Conservation (phyloP, 257 asterid genomes). For the Anisodus tanguticus region DNA sequence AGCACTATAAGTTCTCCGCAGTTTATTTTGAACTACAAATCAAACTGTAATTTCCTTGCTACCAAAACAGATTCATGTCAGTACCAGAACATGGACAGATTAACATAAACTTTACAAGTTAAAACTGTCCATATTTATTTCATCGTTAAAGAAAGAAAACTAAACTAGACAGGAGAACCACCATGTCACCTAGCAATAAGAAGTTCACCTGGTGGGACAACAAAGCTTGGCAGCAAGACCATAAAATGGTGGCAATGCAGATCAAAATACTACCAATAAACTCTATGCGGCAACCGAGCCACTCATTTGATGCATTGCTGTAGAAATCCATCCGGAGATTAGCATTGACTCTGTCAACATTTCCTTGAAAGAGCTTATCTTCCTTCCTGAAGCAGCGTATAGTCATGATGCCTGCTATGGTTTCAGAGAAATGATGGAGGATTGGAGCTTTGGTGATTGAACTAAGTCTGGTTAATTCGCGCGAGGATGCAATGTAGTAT, state of each 20-base stretch:
- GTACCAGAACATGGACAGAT: neutral
- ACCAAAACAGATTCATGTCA: neutral
- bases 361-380: slow-evolving; percentile 52
- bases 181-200: neutral
- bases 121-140: neutral
- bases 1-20: neutral
- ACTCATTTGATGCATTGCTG: slow-evolving; percentile 67
- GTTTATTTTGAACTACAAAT: neutral
- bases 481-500: slow-evolving; percentile 63
- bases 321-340: slow-evolving; percentile 65
- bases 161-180: neutral
- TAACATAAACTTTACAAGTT: neutral
- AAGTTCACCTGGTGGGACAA: slow-evolving; percentile 60
- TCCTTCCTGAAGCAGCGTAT: slow-evolving; percentile 64
- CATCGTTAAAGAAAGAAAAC: neutral
- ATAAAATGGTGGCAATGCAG: slow-evolving; percentile 51
- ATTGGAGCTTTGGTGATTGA: slow-evolving; percentile 71
- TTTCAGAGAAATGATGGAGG: slow-evolving; percentile 75
- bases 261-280: slow-evolving; percentile 61
- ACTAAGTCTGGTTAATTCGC: slow-evolving; percentile 70
- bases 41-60: neutral
- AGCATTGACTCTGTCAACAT: slow-evolving; percentile 52
- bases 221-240: slow-evolving; percentile 56
- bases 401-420: slow-evolving; percentile 66
- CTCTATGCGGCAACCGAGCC: slow-evolving; percentile 80